These are phyloP conservation scores for Mucor racemosus DNA, from an alignment of 371 early-diverging fungal species.

Conservation along the genomic window DNA sequence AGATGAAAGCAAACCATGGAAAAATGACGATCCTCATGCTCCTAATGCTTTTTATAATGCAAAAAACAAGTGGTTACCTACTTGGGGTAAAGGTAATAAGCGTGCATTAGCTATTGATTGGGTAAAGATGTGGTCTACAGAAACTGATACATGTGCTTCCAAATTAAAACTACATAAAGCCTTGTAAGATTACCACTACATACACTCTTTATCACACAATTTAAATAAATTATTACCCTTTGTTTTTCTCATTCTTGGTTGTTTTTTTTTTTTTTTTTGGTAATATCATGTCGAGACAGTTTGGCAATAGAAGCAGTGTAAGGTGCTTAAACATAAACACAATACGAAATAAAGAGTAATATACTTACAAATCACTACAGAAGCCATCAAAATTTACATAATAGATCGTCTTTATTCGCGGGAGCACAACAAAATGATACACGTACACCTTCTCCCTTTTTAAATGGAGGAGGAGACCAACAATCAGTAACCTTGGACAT, in stretches of 20 bases:
- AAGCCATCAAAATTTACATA: slow-evolving; percentile 54
- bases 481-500: slow-evolving; percentile 32
- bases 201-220: neutral
- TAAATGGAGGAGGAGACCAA: slow-evolving; percentile 8
- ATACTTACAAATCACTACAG: slow-evolving; percentile 16
- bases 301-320: slow-evolving; percentile 45
- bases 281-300: slow-evolving; percentile 42
- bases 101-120: slow-evolving; percentile 66
- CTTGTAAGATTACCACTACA: neutral
- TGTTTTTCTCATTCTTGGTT: neutral
- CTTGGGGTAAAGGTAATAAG: slow-evolving; percentile 57
- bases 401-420: slow-evolving; percentile 47
- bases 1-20: slow-evolving; percentile 60
- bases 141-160: slow-evolving; percentile 14
- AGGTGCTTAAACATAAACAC: slow-evolving; percentile 25
- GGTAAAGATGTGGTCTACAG: slow-evolving; percentile 54
- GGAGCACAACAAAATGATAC: slow-evolving; percentile 24
- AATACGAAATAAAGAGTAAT: neutral
- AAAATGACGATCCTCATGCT: slow-evolving; percentile 49
- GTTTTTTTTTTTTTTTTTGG: slow-evolving; percentile 4
- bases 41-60: slow-evolving; percentile 55
- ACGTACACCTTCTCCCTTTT: slow-evolving; percentile 36
- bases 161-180: neutral
- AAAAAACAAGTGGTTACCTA: slow-evolving; percentile 56
- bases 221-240: neutral